Evolutionary conservation across 2,329 filamentous ascomycete species (phyloP), one percentile per base, ranked within the genome.

Genomic region (Bertia moriformis): DNA sequence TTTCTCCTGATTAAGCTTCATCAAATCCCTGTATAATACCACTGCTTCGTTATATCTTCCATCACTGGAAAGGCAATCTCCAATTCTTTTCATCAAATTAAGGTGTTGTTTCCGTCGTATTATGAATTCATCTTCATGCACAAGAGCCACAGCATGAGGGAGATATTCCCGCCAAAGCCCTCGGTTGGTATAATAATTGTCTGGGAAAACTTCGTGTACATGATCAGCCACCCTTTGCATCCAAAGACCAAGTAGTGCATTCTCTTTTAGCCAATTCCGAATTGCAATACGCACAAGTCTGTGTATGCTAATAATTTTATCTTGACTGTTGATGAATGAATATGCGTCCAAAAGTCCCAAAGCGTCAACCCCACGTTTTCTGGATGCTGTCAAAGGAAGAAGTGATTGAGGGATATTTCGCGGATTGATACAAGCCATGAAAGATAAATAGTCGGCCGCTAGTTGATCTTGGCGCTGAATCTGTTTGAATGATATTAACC

Each of bases 401-500:
- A 62, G 45, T 0, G 53, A 56, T 19, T 41, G 40, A 2, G 53
- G 53, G 41, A 62, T 57, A 30, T 51, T 45, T 18, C 46, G 48
- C 14, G 48, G 43, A 32, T 51, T 37, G 18, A 57, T 44, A 40
- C 53, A 59, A 10, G 53, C 48, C 46, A 60, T 56, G 12, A 55
- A 54, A 10, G 46, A 56, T 17, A 62, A 46, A 38, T 55, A 55
- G 14, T 57, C 48, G 2, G 47, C 48, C 4, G 59, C 59, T n/a
- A 57, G 39, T 14, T 40, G 32, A 42, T 61, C 42, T 13, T 46
- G 22, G 15, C 40, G 33, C 32, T 44, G 48, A 18, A 61, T 59
- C 29, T 56, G 48, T 7, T 53, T 41, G 37, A 61, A 60, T 7
- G 55, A 59, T 19, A 61, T 52, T 3, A 54, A 45, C 56, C 52